phyloP scores from a whole-genome alignment of 2,329 filamentous ascomycete genomes.

The Paraconiothyrium brasiliense region DNA sequence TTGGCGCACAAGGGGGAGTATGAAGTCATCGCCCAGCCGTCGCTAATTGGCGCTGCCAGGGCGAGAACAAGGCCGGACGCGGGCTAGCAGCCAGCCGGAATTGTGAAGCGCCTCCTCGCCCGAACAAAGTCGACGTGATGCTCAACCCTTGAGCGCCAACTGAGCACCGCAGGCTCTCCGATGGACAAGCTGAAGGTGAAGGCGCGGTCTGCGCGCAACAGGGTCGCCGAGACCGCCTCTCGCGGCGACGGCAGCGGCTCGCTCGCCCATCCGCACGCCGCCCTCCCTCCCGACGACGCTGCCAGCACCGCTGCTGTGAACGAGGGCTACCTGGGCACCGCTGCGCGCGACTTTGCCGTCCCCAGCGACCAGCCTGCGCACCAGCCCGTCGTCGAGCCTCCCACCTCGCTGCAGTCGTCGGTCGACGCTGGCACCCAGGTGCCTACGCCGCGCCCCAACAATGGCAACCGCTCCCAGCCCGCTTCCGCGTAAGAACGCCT shows the following conservation, averaged over 20 bases:
- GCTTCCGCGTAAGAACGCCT: conserved; percentile 32
- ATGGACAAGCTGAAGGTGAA: conserved; percentile 49
- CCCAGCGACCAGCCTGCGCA: conserved; percentile 26
- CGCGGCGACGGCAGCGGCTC: conserved; percentile 37
- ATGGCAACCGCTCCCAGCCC: conserved; percentile 19
- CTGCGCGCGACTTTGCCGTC: conserved; percentile 46
- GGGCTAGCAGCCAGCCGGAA: not conserved
- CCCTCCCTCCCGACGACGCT: conserved; percentile 42
- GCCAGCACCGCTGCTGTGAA: conserved; percentile 44
- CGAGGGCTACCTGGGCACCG: conserved; percentile 42
- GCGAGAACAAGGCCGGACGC: conserved; percentile 8
- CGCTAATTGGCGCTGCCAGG: conserved; percentile 8
- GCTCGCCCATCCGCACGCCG: conserved; percentile 40
- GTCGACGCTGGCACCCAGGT: conserved; percentile 46
- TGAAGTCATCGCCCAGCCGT: conserved; percentile 20
- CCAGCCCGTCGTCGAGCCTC: conserved; percentile 40
- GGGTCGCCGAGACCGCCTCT: conserved; percentile 39
- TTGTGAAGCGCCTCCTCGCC: not conserved
- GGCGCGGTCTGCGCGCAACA: conserved; percentile 47
- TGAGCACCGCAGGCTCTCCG: not conserved
- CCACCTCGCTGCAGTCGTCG: conserved; percentile 47
- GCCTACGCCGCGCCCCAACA: conserved; percentile 35
- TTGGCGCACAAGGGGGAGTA: not conserved
- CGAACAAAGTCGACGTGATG: not conserved
- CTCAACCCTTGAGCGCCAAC: not conserved